Conservation (phyloP, 1,284 basidiomycete species). For the Pyrrhoderma noxium region DNA sequence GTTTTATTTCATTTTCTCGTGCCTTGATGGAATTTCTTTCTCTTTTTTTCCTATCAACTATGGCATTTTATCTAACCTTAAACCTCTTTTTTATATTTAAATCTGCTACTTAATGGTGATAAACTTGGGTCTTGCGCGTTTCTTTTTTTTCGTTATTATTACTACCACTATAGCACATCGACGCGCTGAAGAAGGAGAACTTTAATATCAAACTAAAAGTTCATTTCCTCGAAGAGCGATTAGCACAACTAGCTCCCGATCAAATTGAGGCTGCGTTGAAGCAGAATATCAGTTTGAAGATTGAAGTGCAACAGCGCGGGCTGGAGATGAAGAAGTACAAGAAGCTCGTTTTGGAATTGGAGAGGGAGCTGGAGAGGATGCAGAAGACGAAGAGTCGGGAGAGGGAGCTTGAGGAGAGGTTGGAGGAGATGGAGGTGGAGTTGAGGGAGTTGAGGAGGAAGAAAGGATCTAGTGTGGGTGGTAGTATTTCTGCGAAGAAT, state of each 20-base stretch:
- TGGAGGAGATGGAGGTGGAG: conserved; percentile 64
- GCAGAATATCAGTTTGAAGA: conserved; percentile 91
- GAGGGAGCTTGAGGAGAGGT: conserved; percentile 60
- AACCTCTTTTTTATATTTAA: too few species aligned
- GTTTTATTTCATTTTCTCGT: neutral
- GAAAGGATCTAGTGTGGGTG: conserved; percentile 25
- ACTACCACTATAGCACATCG: conserved; percentile 62
- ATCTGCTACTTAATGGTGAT: too few species aligned
- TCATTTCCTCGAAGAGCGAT: conserved; percentile 86
- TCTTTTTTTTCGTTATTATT: neutral
- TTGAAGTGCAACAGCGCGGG: conserved; percentile 86
- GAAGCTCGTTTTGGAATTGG: conserved; percentile 79
- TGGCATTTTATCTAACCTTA: too few species aligned
- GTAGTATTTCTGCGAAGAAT: too few species aligned
- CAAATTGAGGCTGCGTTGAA: conserved; percentile 87
- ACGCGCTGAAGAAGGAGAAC: conserved; percentile 91
- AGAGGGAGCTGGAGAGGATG: conserved; percentile 69
- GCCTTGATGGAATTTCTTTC: too few species aligned
- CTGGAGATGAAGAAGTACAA: conserved; percentile 91
- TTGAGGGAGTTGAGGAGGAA: conserved; percentile 53
- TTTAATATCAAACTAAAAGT: conserved; percentile 92
- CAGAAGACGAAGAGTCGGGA: conserved; percentile 47
- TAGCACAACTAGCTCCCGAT: conserved; percentile 83
- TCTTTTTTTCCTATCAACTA: too few species aligned
- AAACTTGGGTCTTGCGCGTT: neutral